A percentile compares a stretch with the other conserved stretches of the same genome.
phyloP scores from a whole-genome alignment of 176 grass and related monocot genomes.

The Oryza punctata region DNA sequence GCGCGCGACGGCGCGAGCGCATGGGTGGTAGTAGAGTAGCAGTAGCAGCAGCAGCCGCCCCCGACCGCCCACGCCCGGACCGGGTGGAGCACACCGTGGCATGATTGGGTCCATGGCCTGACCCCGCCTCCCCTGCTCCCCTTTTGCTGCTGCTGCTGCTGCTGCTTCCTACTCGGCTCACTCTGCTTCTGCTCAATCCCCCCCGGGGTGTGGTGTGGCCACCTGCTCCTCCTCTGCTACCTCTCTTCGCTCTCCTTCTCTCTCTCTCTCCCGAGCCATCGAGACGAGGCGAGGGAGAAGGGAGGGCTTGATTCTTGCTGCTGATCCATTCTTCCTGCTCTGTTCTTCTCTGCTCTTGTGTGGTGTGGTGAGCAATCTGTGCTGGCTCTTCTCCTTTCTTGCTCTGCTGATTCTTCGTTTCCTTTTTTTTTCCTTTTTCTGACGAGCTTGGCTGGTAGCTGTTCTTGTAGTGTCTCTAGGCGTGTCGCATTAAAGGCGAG shows the following conservation, averaged over 20 bases:
- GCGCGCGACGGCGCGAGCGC: background rate
- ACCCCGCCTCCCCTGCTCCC: background rate
- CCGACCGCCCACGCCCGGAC: background rate
- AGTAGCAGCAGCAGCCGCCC: background rate
- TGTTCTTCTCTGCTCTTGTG: background rate
- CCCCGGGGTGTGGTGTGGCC: background rate
- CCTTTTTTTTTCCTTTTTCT: background rate
- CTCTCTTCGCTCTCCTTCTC: background rate
- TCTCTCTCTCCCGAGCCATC: background rate
- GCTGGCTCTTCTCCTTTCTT: background rate
- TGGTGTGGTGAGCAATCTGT: background rate
- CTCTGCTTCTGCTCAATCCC: background rate
- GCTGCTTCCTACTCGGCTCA: conserved; percentile 31
- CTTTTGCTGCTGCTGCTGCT: conserved; percentile 37
- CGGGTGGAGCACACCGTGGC: conserved; percentile 46
- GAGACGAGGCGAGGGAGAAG: background rate
- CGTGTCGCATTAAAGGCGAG: conserved; percentile 37
- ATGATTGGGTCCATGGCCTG: conserved; percentile 47
- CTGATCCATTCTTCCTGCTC: background rate
- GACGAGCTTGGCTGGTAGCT: conserved; percentile 5
- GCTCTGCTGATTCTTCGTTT: background rate
- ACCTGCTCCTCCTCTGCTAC: background rate
- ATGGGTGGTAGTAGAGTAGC: background rate
- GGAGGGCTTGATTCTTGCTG: background rate
- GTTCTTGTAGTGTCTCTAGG: conserved; percentile 20